These are phyloP conservation scores for Penicillium ucsense DNA, from an alignment of 495 filamentous ascomycete genomes.

Conservation along the genomic window DNA sequence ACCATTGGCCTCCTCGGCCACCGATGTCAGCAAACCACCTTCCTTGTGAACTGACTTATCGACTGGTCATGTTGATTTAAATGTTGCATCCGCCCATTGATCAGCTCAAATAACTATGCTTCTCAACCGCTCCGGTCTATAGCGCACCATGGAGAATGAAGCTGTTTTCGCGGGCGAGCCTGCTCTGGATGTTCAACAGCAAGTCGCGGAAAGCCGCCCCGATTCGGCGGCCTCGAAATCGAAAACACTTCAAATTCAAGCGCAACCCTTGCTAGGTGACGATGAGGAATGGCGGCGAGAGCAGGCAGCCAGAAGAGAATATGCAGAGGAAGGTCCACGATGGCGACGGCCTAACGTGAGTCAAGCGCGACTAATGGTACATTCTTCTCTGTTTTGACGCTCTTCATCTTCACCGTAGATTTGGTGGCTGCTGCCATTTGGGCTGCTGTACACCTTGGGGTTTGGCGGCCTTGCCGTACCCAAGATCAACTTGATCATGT, in stretches of 20 bases:
- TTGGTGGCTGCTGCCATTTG: conserved; percentile 74
- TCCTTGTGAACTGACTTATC: not conserved
- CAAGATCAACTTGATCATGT: conserved; percentile 69
- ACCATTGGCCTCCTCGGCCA: not conserved
- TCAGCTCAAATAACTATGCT: too few relatives aligned
- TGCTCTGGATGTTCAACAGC: conserved; percentile 11
- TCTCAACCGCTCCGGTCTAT: too few relatives aligned
- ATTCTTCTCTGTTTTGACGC: not conserved
- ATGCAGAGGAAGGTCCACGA: conserved; percentile 5
- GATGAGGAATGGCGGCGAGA: conserved; percentile 6
- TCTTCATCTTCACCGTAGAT: conserved; percentile 39
- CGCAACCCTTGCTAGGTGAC: conserved; percentile 7
- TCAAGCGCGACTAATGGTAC: not conserved
- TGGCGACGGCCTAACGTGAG: conserved; percentile 18
- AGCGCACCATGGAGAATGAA: conserved; percentile 17
- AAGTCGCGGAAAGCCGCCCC: not conserved
- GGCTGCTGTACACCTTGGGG: conserved; percentile 66
- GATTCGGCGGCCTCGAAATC: conserved; percentile 1
- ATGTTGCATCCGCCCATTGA: not conserved
- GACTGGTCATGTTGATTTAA: conserved; percentile 4
- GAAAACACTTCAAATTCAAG: conserved; percentile 6
- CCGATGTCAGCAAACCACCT: not conserved
- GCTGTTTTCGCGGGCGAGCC: conserved; percentile 14
- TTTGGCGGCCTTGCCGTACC: conserved; percentile 76
- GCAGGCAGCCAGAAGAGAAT: conserved; percentile 1